Percentiles rank a stretch among this genome's conserved stretches.
Evolutionary conservation across 768 basidiomycete genomes (phyloP).

Genomic region (Neoboletus magnificus): DNA sequence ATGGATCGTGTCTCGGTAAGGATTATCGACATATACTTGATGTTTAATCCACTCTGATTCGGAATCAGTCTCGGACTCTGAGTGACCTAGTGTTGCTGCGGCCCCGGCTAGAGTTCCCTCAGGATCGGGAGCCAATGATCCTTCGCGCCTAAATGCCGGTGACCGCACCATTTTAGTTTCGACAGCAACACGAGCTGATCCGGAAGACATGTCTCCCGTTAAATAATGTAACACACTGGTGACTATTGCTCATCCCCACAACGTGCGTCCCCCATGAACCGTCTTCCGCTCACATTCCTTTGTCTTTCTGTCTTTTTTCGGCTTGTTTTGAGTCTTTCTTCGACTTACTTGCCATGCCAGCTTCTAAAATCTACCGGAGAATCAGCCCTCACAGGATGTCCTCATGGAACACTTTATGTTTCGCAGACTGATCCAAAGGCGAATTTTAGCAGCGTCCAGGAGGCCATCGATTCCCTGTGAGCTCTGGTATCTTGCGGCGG

Average conservation of each 20-base stretch:
- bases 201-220: no score
- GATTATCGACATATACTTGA: neutral
- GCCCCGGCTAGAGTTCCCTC: neutral
- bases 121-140: neutral
- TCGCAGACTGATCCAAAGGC: constrained; percentile 46
- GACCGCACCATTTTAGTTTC: neutral
- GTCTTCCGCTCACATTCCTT: constrained; percentile 3
- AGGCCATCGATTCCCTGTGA: constrained; percentile 55
- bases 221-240: neutral
- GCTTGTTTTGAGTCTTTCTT: constrained; percentile 38
- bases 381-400: constrained; percentile 52
- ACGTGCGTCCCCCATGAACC: constrained; percentile 3
- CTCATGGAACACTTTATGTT: constrained; percentile 57
- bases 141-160: neutral
- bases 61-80: no score
- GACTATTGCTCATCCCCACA: neutral
- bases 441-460: constrained; percentile 49
- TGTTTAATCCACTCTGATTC: neutral
- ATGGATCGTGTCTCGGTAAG: neutral
- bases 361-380: constrained; percentile 40
- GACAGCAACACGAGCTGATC: neutral
- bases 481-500: constrained; percentile 8
- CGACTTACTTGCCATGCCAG: constrained; percentile 48
- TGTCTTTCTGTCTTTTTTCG: neutral
- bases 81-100: no score